phyloP scores from a whole-genome alignment of 768 basidiomycete species.

The Crassisporium funariophilum region DNA sequence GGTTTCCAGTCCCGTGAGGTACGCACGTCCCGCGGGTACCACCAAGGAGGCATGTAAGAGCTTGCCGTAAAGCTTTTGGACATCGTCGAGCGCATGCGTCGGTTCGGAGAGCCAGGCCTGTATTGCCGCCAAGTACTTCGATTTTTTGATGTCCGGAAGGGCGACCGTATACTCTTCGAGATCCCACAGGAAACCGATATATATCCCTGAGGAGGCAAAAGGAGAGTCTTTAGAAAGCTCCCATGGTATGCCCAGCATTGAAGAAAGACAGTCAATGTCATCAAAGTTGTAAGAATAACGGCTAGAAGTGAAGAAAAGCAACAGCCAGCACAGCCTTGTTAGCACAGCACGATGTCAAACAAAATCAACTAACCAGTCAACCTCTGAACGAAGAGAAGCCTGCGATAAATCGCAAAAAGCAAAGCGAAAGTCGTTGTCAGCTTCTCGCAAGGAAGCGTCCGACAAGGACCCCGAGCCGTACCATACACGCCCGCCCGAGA shows the following conservation, averaged over 20 bases:
- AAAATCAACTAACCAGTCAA: constrained; percentile 6
- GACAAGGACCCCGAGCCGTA: constrained; percentile 22
- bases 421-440: constrained; percentile 29
- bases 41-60: constrained; percentile 31
- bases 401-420: constrained; percentile 26
- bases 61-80: constrained; percentile 36
- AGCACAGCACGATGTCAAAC: neutral
- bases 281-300: neutral
- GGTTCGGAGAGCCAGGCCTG: constrained; percentile 13
- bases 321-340: too few relatives aligned
- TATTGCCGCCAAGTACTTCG: constrained; percentile 21
- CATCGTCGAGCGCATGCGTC: constrained; percentile 31
- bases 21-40: constrained; percentile 30
- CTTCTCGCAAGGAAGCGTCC: constrained; percentile 23
- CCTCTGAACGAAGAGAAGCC: constrained; percentile 1
- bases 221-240: constrained; percentile 15
- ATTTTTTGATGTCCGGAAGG: neutral
- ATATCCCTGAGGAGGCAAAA: constrained; percentile 7
- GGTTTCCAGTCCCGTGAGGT: constrained; percentile 36
- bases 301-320: too few relatives aligned
- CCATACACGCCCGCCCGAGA: constrained; percentile 18
- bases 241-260: constrained; percentile 23
- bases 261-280: constrained; percentile 37
- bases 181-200: neutral
- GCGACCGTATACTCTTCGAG: neutral